Evolutionary conservation across 73 alveolate genomes (phyloP).

Genomic region (Uronychia binucleata): DNA sequence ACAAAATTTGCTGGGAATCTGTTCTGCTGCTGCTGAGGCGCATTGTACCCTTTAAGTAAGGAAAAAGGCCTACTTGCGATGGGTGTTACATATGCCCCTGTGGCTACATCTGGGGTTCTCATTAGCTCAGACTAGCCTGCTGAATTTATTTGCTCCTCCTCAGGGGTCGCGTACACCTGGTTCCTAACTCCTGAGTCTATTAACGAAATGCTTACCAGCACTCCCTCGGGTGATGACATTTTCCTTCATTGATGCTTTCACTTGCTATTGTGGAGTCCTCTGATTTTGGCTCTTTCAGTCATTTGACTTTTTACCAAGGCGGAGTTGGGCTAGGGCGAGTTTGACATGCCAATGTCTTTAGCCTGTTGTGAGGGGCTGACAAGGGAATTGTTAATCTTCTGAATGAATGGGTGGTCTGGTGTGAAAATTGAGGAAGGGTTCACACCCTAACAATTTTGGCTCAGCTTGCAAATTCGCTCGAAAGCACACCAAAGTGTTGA

Average conservation of each 20-base stretch:
- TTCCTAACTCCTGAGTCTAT: not conserved
- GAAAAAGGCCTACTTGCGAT: slow-evolving; percentile 25
- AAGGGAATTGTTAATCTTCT: not conserved
- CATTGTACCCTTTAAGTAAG: slow-evolving; percentile 35
- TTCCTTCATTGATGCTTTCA: slow-evolving; percentile 12
- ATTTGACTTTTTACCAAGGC: not conserved
- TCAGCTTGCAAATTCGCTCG: too few species aligned
- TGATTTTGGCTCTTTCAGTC: too few species aligned
- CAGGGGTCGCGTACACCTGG: slow-evolving; percentile 1
- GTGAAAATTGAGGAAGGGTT: slow-evolving; percentile 8
- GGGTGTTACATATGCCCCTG: slow-evolving; percentile 57
- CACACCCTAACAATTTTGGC: slow-evolving; percentile 10
- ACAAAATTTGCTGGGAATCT: slow-evolving; percentile 9
- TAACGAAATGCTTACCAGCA: not conserved
- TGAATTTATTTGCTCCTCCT: not conserved
- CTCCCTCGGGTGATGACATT: not conserved
- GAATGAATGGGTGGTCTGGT: not conserved
- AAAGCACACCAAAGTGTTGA: slow-evolving; percentile 97
- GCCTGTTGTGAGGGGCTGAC: not conserved
- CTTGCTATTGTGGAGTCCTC: not conserved
- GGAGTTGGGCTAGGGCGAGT: not conserved
- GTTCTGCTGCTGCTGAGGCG: slow-evolving; percentile 50
- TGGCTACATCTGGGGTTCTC: slow-evolving; percentile 42
- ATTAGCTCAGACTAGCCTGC: not conserved
- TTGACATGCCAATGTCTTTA: not conserved